Evolutionary conservation across 495 filamentous ascomycete genomes (phyloP), one percentile per base, ranked within the genome.

Genomic region (Alectoria sarmentosa): DNA sequence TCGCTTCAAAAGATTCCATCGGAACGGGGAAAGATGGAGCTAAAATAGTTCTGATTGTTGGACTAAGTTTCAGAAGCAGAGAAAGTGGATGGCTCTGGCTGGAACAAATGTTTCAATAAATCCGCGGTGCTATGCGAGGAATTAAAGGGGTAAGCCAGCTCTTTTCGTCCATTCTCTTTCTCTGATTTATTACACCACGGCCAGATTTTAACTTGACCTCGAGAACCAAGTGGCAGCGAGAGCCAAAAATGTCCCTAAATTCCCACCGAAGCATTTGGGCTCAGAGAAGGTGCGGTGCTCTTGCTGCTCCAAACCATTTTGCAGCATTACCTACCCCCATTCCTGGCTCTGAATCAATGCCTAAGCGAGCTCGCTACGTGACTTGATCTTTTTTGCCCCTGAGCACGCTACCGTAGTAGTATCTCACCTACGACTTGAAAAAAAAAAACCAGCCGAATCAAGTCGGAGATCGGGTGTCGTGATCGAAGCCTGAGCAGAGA

Each of bases 361-460:
- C 28, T 19, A 17, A 30, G 28, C 49, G 28, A 54, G 49, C 10
- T 26, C 10, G 5, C 4, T 32, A 32, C 26, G 46, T 14, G n/a
- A 23, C 3, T 26, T 48, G 13, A 17, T 13, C 5, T 30, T 54
- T 32, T 54, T 5, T n/a, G n/a, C n/a, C n/a, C n/a, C n/a, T n/a
- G n/a, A n/a, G n/a, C n/a, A n/a, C n/a, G n/a, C 26, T 54, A 28
- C 49, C 3, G 26, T 54, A 54, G 49, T 54, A 28, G 32, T 54
- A 54, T 21, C 26, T 54, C 49, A 54, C 49, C 49, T 54, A 30
- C 49, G 10, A 8, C 26, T 19, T 30, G 13, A 8, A 15, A 15
- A 54, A 8, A n/a, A n/a, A n/a, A n/a, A n/a, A n/a, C n/a, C 49
- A 14, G 49, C 49, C 49, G 49, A 54, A 54, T 54, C 26, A 32